phyloP scores from a whole-genome alignment of 1,284 basidiomycete genomes.

The Naganishia liquefaciens region DNA sequence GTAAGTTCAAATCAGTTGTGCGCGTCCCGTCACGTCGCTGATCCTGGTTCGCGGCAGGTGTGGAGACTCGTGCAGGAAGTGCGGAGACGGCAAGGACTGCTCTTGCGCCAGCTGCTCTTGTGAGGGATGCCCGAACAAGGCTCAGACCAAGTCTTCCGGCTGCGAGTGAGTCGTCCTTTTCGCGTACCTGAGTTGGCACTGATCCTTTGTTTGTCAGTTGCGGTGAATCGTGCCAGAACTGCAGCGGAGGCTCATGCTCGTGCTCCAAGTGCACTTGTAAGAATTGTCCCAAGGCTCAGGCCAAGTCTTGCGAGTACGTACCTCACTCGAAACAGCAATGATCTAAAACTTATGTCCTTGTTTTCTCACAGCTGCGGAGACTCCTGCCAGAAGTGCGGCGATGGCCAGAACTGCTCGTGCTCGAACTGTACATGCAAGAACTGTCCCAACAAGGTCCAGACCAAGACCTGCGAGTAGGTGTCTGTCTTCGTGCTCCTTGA shows the following conservation, averaged over 20 bases:
- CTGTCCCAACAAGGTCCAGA: conserved; percentile 18
- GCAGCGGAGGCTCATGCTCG: conserved; percentile 11
- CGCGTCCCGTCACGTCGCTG: too few species aligned
- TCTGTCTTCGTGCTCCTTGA: neutral
- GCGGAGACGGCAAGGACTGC: conserved; percentile 13
- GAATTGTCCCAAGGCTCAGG: conserved; percentile 21
- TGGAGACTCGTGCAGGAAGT: conserved; percentile 11
- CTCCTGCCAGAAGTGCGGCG: conserved; percentile 18
- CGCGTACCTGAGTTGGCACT: neutral
- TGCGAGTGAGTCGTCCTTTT: conserved; percentile 9
- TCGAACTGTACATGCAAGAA: conserved; percentile 18
- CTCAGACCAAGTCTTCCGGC: neutral
- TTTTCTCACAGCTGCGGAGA: conserved; percentile 17
- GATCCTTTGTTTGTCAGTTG: conserved; percentile 2
- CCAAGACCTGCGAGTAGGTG: conserved; percentile 21
- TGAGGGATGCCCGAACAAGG: conserved; percentile 16
- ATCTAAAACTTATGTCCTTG: neutral
- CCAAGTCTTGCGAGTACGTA: conserved; percentile 15
- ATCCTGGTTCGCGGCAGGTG: neutral
- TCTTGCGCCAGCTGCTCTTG: conserved; percentile 12
- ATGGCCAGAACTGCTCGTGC: conserved; percentile 19
- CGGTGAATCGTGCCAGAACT: conserved; percentile 21
- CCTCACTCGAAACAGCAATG: neutral
- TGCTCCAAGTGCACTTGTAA: conserved; percentile 21
- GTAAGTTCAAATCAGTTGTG: neutral